Evolutionary conservation across 1,284 basidiomycete species (phyloP), one percentile per base, ranked within the genome.

Genomic region (Porodaedalea pini): DNA sequence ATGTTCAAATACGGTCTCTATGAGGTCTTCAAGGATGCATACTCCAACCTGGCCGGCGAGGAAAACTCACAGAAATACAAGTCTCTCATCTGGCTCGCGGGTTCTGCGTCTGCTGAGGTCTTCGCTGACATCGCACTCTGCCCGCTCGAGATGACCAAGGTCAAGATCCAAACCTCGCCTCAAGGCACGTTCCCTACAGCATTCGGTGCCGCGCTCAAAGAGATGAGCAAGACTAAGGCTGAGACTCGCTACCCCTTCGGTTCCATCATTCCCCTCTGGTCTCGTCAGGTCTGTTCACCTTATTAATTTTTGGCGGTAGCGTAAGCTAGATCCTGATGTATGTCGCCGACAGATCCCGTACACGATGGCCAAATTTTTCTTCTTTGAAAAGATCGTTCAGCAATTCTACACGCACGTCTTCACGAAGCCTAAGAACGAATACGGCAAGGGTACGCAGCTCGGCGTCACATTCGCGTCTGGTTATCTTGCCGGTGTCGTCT

Each of bases 1-100:
- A 85, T 94, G 79, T 91, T 94, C 85, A 98, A 98, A 78, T 97
- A 92, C 73, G 93, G 93, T 77, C 89, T 93, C 71, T 96, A 97
- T 75, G 94, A 96, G 76, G 74, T 90, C 70, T 98, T 95, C 88
- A 98, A 98, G 81, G 92, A 96, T 73, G 66, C 75, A 62, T 91
- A 94, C 78, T 88, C 88, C 77, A 92, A 94, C 77, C 66, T 84
- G 59, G 85, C 92, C 59, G 93, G 93, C 64, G 79, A 94, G 68
- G 94, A 98, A 73, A 75, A 78, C n/a, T 79, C 93, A 15, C 73
- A 82, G 57, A 83, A 90, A 68, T 92, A 98, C 86, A 92, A 98
- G 75, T 89, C 91, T 65, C 82, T 82, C 59, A 94, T 99, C 76
- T 98, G 96, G 89, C 86, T 97, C 63, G 92, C 86, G 47, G 92